These are phyloP conservation scores for Camelina neglecta DNA, from an alignment of 345 rosid genomes.

Conservation along the genomic window DNA sequence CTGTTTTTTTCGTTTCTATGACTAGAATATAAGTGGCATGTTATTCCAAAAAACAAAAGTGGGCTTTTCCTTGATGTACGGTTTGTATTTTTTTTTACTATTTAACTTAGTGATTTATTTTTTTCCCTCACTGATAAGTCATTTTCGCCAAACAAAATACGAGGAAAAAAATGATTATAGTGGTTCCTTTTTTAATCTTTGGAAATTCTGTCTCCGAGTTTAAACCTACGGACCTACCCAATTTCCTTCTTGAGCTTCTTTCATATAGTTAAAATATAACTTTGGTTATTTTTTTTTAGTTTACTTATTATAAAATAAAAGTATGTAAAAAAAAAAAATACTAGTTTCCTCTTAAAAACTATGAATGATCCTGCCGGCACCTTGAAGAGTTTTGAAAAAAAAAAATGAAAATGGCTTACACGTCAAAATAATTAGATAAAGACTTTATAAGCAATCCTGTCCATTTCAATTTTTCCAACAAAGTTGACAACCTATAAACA, in stretches of 20 bases:
- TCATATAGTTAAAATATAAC: background rate
- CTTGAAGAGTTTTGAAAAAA: background rate
- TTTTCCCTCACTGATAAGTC: slow-evolving; percentile 33
- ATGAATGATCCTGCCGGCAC: too few relatives aligned
- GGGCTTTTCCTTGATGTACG: slow-evolving; percentile 31
- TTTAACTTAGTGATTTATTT: slow-evolving; percentile 36
- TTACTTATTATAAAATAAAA: background rate
- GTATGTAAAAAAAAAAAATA: too few relatives aligned
- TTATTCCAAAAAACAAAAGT: slow-evolving; percentile 35
- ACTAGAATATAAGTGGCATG: slow-evolving; percentile 17
- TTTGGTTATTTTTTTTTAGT: background rate
- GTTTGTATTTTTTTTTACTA: slow-evolving; percentile 25
- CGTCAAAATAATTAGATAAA: background rate
- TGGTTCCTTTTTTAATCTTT: background rate
- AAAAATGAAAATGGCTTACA: background rate
- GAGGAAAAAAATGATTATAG: slow-evolving; percentile 33
- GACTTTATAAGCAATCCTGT: background rate
- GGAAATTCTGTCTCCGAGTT: slow-evolving; percentile 19
- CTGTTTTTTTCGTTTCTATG: slow-evolving; percentile 7
- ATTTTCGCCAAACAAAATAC: slow-evolving; percentile 40
- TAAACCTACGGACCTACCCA: slow-evolving; percentile 27
- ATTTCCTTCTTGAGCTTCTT: slow-evolving; percentile 12
- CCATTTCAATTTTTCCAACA: background rate
- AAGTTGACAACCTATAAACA: slow-evolving; percentile 20
- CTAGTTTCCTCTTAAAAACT: too few relatives aligned